These are phyloP conservation scores for Cutaneotrichosporon mucoides DNA, from an alignment of 1,284 basidiomycete genomes.

Conservation along the genomic window DNA sequence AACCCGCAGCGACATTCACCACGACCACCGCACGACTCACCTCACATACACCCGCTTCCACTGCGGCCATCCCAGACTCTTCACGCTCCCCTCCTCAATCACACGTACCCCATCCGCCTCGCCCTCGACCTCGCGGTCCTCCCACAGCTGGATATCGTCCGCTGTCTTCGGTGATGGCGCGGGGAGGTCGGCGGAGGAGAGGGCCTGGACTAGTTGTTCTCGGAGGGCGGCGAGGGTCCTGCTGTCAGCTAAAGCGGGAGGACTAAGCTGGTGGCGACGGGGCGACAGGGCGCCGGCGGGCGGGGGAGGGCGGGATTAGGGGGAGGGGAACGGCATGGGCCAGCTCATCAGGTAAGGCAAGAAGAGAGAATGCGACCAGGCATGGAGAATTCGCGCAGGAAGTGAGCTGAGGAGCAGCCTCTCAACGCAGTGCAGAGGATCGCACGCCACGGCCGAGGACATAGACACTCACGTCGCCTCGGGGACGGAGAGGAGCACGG, in stretches of 20 bases:
- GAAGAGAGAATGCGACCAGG: no score
- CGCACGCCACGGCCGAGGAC: no score
- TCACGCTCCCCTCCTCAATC: slow-evolving; percentile 17
- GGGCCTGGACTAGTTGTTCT: slow-evolving; percentile 24
- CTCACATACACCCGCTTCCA: slow-evolving; percentile 42
- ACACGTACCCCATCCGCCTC: slow-evolving; percentile 19
- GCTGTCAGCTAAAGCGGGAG: no score
- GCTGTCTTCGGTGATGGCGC: slow-evolving; percentile 14
- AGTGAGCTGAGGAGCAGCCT: no score
- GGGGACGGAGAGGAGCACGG: slow-evolving; percentile 38
- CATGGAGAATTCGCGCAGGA: no score
- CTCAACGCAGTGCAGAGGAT: no score
- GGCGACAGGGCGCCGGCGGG: no score
- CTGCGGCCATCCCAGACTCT: slow-evolving; percentile 29
- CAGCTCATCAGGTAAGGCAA: no score
- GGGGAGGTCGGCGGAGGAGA: slow-evolving; percentile 20
- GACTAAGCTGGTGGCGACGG: no score
- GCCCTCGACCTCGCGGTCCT: slow-evolving; percentile 26
- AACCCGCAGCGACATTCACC: no score
- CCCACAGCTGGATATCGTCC: slow-evolving; percentile 35
- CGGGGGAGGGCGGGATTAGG: no score
- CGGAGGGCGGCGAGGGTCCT: slow-evolving; percentile 15
- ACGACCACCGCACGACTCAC: slow-evolving; percentile 20
- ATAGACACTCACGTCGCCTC: slow-evolving; percentile 37
- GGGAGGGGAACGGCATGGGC: no score